phyloP scores from a whole-genome alignment of 78 protist genomes.

The Emiliania huxleyi region DNA sequence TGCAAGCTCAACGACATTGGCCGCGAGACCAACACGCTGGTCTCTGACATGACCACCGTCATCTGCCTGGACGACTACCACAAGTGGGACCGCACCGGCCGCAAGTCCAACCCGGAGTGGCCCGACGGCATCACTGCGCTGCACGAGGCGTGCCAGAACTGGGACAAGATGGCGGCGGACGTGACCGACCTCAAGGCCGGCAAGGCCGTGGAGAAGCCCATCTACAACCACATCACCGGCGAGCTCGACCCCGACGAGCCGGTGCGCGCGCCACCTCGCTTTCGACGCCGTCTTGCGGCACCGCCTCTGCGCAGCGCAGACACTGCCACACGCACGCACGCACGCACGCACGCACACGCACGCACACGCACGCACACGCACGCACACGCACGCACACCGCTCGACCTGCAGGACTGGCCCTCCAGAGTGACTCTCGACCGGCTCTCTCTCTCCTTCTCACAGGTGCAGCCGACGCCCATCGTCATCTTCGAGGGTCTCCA shows the following conservation, averaged over 20 bases:
- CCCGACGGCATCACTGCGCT: constrained; percentile 49
- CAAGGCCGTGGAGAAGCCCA: constrained; percentile 48
- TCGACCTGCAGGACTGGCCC: not conserved
- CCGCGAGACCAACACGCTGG: constrained; percentile 53
- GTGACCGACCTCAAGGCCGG: constrained; percentile 46
- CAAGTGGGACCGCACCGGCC: constrained; percentile 47
- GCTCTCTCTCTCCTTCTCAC: not conserved
- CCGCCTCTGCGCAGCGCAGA: too few species aligned
- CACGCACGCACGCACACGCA: too few species aligned
- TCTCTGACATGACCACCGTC: constrained; percentile 43
- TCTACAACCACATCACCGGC: constrained; percentile 66
- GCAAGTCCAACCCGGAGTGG: constrained; percentile 19
- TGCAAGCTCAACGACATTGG: constrained; percentile 22
- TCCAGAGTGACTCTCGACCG: not conserved
- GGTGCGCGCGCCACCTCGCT: not conserved
- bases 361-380: too few species aligned
- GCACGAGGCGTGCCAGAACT: constrained; percentile 31
- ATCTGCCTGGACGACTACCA: constrained; percentile 65
- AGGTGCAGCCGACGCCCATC: constrained; percentile 42
- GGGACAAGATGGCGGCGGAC: constrained; percentile 47
- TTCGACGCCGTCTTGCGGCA: not conserved
- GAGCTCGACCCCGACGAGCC: constrained; percentile 44
- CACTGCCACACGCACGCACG: too few species aligned
- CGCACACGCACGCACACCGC: too few species aligned
- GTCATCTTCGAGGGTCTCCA: constrained; percentile 58